phyloP scores from a whole-genome alignment of 352 stramenopile genomes.

The Phytopythium ostracodes region DNA sequence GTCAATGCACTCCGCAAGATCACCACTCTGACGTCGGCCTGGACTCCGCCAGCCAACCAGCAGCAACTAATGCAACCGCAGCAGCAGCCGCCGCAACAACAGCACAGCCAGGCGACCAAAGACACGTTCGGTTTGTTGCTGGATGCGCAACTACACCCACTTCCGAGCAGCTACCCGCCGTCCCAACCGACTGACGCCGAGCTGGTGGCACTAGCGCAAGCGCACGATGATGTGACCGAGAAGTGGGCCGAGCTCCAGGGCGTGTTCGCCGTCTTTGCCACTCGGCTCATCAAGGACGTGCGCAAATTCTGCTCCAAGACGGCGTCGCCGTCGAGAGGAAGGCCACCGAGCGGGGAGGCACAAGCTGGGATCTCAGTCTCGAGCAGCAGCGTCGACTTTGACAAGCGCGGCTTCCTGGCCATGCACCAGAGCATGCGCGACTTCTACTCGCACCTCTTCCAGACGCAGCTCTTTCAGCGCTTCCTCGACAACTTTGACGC shows the following conservation, averaged over 20 bases:
- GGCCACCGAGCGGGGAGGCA: neutral
- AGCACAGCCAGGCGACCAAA: neutral
- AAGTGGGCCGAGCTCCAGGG: constrained; percentile 57
- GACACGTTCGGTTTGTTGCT: neutral
- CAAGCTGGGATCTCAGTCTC: neutral
- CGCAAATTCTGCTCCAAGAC: constrained; percentile 46
- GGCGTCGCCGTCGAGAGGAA: neutral
- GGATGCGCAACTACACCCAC: neutral
- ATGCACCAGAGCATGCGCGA: constrained; percentile 58
- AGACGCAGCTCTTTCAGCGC: constrained; percentile 70
- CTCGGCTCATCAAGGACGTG: constrained; percentile 55
- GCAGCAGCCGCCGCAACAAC: neutral
- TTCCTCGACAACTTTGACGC: constrained; percentile 46
- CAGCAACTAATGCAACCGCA: neutral
- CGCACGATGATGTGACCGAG: constrained; percentile 46
- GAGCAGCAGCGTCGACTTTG: constrained; percentile 27
- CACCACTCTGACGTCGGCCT: neutral
- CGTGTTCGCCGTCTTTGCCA: constrained; percentile 47
- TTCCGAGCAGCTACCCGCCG: constrained; percentile 15
- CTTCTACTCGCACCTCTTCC: constrained; percentile 63
- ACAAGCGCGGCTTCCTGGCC: constrained; percentile 47
- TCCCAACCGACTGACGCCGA: constrained; percentile 23
- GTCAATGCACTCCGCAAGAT: constrained; percentile 48
- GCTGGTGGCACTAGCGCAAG: constrained; percentile 16
- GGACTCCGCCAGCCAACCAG: neutral